Evolutionary conservation across 2,329 filamentous ascomycete genomes (phyloP), one percentile per base, ranked within the genome.

Genomic region (Bipolaris bicolor): DNA sequence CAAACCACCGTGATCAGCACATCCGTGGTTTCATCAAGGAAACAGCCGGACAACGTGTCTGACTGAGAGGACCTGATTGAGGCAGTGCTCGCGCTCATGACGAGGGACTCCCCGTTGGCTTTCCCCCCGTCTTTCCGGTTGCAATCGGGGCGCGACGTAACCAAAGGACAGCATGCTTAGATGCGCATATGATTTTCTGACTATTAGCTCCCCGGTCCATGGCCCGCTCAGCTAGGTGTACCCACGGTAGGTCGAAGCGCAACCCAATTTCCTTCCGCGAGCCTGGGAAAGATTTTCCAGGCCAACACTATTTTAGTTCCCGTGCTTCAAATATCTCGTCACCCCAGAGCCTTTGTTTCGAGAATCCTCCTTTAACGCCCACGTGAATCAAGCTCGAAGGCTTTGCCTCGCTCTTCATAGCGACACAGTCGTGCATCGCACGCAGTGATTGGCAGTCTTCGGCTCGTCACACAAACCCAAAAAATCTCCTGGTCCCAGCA

Each of bases 291-390:
- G 61, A 59, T 66, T 69, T 69, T 65, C 61, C 63, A 60, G 59
- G 55, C 60, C 57, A 65, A 53, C 56, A 65, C 69, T 70, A 71
- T 61, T 68, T 69, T 73, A 73, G 71, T 64, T 73, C 69, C 71
- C 70, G 69, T 60, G 49, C 58, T 52, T 68, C 66, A 65, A 66
- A 69, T 68, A 67, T 57, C 57, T 58, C 36, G 52, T 52, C 52
- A 61, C 49, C 61, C 61, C 61, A 52, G 56, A 33, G 45, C 47
- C 55, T 62, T 63, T 63, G 55, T 59, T 51, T 57, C 51, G 54
- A 62, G 48, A 61, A 39, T 56, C 55, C 53, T 61, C 50, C 56
- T 47, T 53, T 52, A 45, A 59, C 56, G 47, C 45, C 50, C 58
- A 34, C 11, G 40, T 58, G 55, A 63, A 57, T 44, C 46, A 55